Evolutionary conservation across 306 rosid species (phyloP).

Genomic region (Senna tora): DNA sequence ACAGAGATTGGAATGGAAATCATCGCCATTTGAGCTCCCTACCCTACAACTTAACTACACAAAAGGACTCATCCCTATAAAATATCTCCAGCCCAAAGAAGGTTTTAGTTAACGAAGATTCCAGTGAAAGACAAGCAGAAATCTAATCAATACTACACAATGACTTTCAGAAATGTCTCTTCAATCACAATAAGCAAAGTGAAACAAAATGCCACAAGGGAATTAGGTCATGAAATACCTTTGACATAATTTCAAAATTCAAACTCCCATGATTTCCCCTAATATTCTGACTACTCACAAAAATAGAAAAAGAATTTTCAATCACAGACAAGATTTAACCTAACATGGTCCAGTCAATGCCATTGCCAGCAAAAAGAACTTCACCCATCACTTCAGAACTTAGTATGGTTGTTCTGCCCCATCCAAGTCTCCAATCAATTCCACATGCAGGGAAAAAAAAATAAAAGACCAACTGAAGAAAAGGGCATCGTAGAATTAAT

Average conservation of each 20-base stretch:
- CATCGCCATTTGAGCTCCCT: conserved; percentile 45
- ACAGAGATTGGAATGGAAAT: conserved; percentile 29
- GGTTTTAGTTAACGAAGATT: neutral
- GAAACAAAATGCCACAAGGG: neutral
- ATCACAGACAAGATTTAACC: neutral
- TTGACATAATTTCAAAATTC: neutral
- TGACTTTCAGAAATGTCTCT: too few relatives aligned
- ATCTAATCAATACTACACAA: neutral
- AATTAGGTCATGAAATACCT: neutral
- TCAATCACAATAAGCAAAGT: neutral
- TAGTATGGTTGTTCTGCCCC: neutral
- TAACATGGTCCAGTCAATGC: conserved; percentile 2
- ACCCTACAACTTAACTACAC: neutral
- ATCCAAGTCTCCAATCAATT: conserved; percentile 5
- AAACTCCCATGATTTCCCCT: neutral
- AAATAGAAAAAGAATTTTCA: neutral
- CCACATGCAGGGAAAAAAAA: neutral
- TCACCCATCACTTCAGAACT: conserved; percentile 10
- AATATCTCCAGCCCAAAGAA: neutral
- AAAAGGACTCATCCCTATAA: neutral
- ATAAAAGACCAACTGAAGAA: neutral
- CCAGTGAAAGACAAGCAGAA: neutral
- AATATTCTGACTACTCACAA: conserved; percentile 2
- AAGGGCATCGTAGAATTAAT: neutral
- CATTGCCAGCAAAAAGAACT: conserved; percentile 3